Evolutionary conservation across 495 filamentous ascomycete species (phyloP).

Genomic region (Penicillium roqueforti): DNA sequence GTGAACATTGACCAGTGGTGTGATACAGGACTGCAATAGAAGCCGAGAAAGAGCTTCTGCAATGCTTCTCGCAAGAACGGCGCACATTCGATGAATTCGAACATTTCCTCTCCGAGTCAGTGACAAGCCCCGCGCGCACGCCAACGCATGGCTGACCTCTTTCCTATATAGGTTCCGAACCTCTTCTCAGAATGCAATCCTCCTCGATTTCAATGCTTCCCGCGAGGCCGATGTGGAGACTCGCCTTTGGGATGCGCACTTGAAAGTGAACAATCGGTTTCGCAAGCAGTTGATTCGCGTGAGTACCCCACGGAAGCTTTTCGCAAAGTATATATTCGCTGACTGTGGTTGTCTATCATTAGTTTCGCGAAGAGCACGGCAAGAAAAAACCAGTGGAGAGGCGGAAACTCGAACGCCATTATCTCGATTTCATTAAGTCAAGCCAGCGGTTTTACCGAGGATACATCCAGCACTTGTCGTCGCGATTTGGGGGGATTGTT

Average conservation of each 20-base stretch:
- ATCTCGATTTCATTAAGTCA: conserved; percentile 77
- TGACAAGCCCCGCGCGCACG: conserved; percentile 21
- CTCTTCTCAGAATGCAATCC: conserved; percentile 65
- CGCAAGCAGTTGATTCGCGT: conserved; percentile 57
- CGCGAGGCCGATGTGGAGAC: conserved; percentile 58
- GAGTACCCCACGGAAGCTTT: conserved; percentile 18
- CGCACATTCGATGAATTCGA: conserved; percentile 55
- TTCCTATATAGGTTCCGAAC: conserved; percentile 57
- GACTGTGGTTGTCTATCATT: conserved; percentile 12
- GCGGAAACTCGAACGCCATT: conserved; percentile 75
- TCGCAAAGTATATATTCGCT: conserved; percentile 8
- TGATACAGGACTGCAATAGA: conserved; percentile 41
- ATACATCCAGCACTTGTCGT: conserved; percentile 74
- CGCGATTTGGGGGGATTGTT: conserved; percentile 63
- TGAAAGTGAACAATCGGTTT: conserved; percentile 70
- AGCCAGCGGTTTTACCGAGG: conserved; percentile 82
- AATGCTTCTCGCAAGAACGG: conserved; percentile 49
- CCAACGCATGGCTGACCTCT: conserved; percentile 18
- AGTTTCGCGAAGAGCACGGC: conserved; percentile 52
- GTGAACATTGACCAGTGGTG: conserved; percentile 14
- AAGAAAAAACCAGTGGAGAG: conserved; percentile 68
- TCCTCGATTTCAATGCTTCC: conserved; percentile 69
- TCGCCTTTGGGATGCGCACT: conserved; percentile 75
- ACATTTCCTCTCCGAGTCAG: conserved; percentile 56
- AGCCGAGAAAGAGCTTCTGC: conserved; percentile 46